phyloP scores from a whole-genome alignment of 2,329 filamentous ascomycete species.

The Talaromyces sp. region DNA sequence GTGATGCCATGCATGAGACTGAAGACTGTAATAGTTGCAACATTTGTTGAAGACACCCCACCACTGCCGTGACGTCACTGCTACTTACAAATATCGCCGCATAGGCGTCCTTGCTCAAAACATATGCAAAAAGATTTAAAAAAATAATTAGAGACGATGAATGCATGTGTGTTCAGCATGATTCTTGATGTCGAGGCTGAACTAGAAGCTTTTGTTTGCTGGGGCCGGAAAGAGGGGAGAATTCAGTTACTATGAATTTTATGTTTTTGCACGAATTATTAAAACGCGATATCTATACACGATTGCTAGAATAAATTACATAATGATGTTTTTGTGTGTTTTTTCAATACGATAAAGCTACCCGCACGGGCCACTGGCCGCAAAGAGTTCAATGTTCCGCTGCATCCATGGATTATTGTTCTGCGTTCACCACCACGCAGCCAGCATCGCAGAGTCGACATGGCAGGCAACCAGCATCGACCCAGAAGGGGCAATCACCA shows the following conservation, averaged over 20 bases:
- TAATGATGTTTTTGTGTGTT: too few relatives aligned
- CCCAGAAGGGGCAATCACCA: slow-evolving; percentile 3
- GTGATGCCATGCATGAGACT: background rate
- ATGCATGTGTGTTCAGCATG: slow-evolving; percentile 13
- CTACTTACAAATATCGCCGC: background rate
- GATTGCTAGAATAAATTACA: background rate
- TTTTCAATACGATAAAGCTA: background rate
- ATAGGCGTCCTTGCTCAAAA: slow-evolving; percentile 13
- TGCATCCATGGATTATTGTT: background rate
- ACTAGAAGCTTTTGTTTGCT: slow-evolving; percentile 11
- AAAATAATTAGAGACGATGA: slow-evolving; percentile 14
- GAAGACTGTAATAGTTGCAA: background rate
- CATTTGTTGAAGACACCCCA: background rate
- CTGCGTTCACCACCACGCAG: background rate
- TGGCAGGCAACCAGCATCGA: slow-evolving; percentile 9
- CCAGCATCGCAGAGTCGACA: background rate
- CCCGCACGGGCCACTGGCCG: background rate
- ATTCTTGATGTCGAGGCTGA: slow-evolving; percentile 14
- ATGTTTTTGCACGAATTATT: background rate
- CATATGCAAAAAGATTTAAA: slow-evolving; percentile 14
- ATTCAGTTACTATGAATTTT: background rate
- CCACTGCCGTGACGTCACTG: background rate
- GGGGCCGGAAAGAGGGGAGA: too few relatives aligned
- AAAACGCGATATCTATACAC: too few relatives aligned
- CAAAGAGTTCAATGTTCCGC: background rate